Evolutionary conservation across 768 basidiomycete species (phyloP).

Genomic region (Tulasnella sp.): DNA sequence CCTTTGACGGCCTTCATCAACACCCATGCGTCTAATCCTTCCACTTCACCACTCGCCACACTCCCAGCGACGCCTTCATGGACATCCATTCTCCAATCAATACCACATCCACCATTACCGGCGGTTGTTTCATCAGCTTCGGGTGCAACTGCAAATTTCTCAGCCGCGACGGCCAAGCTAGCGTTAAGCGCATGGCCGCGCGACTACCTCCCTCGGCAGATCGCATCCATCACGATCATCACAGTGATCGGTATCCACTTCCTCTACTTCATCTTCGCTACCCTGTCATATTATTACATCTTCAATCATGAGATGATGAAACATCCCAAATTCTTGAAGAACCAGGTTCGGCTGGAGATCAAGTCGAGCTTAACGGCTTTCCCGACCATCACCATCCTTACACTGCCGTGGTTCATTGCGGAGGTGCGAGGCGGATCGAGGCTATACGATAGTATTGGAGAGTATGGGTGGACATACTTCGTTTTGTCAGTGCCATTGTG

Average conservation of each 20-base stretch:
- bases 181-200: constrained; percentile 57
- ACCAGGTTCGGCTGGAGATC: constrained; percentile 73
- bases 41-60: constrained; percentile 30
- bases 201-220: constrained; percentile 69
- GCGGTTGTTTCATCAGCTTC: background rate
- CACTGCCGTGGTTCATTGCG: constrained; percentile 86
- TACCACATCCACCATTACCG: constrained; percentile 26
- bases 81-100: constrained; percentile 6
- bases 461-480: constrained; percentile 71
- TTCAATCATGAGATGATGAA: constrained; percentile 95
- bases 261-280: constrained; percentile 86
- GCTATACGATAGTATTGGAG: constrained; percentile 66
- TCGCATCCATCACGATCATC: constrained; percentile 56
- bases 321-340: constrained; percentile 86
- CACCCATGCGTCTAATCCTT: constrained; percentile 28
- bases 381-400: constrained; percentile 71
- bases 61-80: constrained; percentile 12
- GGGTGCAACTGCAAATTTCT: background rate
- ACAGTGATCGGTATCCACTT: constrained; percentile 73
- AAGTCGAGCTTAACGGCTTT: constrained; percentile 60
- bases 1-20: constrained; percentile 32
- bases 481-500: constrained; percentile 59
- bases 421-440: constrained; percentile 80
- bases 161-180: background rate
- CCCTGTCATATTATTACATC: constrained; percentile 67